Percentiles rank a stretch among this genome's conserved stretches.
Conservation (phyloP, 2,329 filamentous ascomycete species). For the Ceratocystis variospora region DNA sequence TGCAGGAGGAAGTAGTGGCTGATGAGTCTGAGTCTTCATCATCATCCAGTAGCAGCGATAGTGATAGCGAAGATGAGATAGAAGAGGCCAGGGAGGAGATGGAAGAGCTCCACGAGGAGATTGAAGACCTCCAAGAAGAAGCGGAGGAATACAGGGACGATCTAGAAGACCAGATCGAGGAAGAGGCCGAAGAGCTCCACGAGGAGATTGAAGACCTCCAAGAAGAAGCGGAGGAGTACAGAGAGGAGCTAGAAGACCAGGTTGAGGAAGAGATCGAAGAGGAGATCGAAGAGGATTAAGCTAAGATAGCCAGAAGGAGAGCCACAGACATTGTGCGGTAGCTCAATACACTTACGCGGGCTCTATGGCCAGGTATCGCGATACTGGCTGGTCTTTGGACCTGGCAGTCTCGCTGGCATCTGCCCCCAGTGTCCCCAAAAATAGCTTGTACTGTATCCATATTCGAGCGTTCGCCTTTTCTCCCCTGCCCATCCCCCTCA, state of each 20-base stretch:
- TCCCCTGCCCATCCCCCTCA: neutral
- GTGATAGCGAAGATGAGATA: conserved; percentile 19
- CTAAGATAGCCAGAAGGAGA: conserved; percentile 19
- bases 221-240: conserved; percentile 32
- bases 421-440: neutral
- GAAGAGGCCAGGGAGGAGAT: conserved; percentile 23
- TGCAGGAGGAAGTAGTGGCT: neutral
- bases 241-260: conserved; percentile 34
- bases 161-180: conserved; percentile 28
- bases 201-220: conserved; percentile 32
- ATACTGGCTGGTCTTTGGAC: neutral
- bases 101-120: conserved; percentile 25
- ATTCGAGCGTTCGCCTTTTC: no score
- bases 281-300: conserved; percentile 32
- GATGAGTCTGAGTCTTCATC: neutral
- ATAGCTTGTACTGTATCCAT: neutral
- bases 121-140: conserved; percentile 33
- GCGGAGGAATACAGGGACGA: conserved; percentile 33
- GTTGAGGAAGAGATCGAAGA: conserved; percentile 26
- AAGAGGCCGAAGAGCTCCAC: conserved; percentile 23
- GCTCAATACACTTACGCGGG: neutral
- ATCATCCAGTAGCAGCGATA: conserved; percentile 1
- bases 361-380: neutral
- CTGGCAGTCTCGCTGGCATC: neutral
- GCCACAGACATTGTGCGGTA: neutral